Evolutionary conservation across 805 yeast genomes (phyloP).

Genomic region (Pichia manshurica): DNA sequence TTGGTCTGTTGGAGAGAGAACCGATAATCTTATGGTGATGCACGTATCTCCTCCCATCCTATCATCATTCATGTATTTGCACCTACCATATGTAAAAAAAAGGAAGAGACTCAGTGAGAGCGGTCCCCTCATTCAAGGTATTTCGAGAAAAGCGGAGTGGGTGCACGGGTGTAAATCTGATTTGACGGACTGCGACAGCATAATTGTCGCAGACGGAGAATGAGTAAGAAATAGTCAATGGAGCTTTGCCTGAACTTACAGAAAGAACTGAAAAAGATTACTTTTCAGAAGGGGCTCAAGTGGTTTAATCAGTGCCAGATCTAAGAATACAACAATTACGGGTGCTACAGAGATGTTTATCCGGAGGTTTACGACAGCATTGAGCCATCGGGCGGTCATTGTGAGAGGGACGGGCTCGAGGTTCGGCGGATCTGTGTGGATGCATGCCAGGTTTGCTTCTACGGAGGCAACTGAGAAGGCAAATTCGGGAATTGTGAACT

Average conservation of each 20-base stretch:
- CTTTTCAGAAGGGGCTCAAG: no score
- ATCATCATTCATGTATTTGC: not conserved
- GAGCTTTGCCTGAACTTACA: no score
- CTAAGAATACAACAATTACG: no score
- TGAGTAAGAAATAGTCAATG: not conserved
- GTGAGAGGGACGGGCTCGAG: no score
- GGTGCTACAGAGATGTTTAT: not conserved
- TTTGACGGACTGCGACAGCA: not conserved
- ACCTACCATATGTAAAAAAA: no score
- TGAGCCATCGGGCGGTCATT: not conserved
- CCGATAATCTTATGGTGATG: not conserved
- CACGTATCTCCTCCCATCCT: no score
- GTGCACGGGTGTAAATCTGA: not conserved
- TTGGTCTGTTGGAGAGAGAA: not conserved
- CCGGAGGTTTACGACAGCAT: not conserved
- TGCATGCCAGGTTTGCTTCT: not conserved
- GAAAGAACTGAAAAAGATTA: not conserved
- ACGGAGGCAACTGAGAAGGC: not conserved
- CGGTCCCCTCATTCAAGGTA: not conserved
- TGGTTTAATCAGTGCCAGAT: no score
- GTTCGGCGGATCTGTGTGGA: no score
- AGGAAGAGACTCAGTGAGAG: no score
- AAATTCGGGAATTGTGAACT: slow-evolving; percentile 22
- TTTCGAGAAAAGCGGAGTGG: no score
- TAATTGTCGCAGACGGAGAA: not conserved